These are phyloP conservation scores for Aspergillus amoenus DNA, from an alignment of 2,329 filamentous ascomycete genomes.

Conservation along the genomic window DNA sequence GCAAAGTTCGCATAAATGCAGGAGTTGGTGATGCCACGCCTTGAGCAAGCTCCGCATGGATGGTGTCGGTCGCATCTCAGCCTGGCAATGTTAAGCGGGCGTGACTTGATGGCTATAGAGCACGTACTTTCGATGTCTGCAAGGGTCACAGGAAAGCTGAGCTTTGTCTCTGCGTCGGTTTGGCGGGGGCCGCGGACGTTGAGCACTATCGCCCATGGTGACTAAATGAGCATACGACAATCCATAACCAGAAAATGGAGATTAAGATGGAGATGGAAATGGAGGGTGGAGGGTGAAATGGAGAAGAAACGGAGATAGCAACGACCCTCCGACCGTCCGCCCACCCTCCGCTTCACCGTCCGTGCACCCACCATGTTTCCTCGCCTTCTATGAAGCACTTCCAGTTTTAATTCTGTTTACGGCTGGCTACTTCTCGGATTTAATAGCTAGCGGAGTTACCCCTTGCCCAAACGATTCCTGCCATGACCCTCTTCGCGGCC, in stretches of 20 bases:
- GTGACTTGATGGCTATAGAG: not conserved
- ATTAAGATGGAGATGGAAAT: too few species aligned
- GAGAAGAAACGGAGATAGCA: not conserved
- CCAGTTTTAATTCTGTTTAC: too few species aligned
- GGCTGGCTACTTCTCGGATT: not conserved
- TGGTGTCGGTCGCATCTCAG: too few species aligned
- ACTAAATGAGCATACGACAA: too few species aligned
- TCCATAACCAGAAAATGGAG: too few species aligned
- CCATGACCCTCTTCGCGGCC: too few species aligned
- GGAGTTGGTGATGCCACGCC: too few species aligned
- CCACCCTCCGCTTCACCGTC: not conserved
- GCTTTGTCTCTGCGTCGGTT: not conserved
- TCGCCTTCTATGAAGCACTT: too few species aligned
- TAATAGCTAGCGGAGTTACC: not conserved
- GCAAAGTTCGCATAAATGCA: not conserved
- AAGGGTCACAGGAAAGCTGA: not conserved
- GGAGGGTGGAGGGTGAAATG: too few species aligned
- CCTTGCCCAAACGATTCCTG: too few species aligned
- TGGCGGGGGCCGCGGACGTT: not conserved
- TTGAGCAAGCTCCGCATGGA: too few species aligned
- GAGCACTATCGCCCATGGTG: not conserved
- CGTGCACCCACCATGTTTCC: not conserved
- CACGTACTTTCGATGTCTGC: constrained; percentile 1
- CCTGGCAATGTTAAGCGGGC: not conserved
- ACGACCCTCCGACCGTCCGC: not conserved